A percentile compares a stretch with the other conserved stretches of the same genome.
These are phyloP conservation scores for Yarrowia divulgata DNA, from an alignment of 805 yeast genomes.

Conservation along the genomic window DNA sequence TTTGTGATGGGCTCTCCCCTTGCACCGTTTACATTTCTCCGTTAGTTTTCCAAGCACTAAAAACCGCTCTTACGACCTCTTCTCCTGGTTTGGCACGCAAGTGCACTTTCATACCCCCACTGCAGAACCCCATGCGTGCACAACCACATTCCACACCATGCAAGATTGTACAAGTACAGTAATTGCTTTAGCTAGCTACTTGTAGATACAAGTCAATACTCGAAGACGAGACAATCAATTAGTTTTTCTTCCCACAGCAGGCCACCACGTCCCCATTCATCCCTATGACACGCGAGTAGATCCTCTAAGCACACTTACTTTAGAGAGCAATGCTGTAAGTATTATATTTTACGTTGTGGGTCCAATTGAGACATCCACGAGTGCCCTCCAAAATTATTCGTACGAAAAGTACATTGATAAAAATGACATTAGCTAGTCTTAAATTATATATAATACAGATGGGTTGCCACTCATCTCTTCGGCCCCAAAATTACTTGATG, in stretches of 20 bases:
- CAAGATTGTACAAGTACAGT: neutral
- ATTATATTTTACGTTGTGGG: no score
- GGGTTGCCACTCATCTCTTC: constrained; percentile 5
- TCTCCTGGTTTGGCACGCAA: neutral
- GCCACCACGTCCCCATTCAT: no score
- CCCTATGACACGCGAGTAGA: no score
- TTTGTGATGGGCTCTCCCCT: neutral
- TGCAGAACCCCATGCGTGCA: neutral
- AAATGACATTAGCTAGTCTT: neutral
- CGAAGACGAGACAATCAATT: no score
- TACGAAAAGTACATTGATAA: no score
- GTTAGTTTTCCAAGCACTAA: neutral
- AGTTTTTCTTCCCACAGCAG: no score
- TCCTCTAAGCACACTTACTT: no score
- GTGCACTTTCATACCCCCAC: neutral
- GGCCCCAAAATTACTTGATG: constrained; percentile 16
- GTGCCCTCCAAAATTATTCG: no score
- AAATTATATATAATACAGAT: constrained; percentile 26
- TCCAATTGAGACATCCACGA: no score
- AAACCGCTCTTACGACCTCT: neutral
- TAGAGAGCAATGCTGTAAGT: no score
- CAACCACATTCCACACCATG: constrained; percentile 25
- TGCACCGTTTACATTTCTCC: neutral
- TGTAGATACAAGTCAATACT: neutral
- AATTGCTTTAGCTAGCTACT: neutral